Conservation (phyloP, 805 yeast species). For the Pichia gijzeniarum region DNA sequence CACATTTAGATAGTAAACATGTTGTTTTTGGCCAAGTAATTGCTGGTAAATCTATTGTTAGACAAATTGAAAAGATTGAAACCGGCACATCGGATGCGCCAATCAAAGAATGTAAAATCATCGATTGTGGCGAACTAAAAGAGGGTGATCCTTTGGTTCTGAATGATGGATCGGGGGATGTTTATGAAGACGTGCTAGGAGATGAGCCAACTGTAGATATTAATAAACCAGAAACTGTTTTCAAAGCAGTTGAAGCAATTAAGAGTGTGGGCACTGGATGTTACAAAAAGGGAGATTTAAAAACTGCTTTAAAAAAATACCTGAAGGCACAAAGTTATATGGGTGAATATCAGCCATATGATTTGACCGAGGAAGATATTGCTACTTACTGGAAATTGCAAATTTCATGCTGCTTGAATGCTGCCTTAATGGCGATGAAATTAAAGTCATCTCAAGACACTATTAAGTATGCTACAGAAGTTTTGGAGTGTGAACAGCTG, state of each 20-base stretch:
- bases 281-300: constrained; percentile 58
- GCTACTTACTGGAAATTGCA: constrained; percentile 47
- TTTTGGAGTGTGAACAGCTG: constrained; percentile 51
- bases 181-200: constrained; percentile 65
- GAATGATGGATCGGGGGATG: constrained; percentile 82
- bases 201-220: constrained; percentile 66
- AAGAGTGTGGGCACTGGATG: constrained; percentile 74
- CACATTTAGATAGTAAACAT: constrained; percentile 93
- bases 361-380: constrained; percentile 48
- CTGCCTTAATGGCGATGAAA: constrained; percentile 69
- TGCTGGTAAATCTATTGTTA: constrained; percentile 72
- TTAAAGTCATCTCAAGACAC: constrained; percentile 47
- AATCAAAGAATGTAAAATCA: constrained; percentile 56
- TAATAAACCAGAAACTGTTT: constrained; percentile 56
- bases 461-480: constrained; percentile 56
- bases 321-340: constrained; percentile 64
- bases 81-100: constrained; percentile 72
- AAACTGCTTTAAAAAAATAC: constrained; percentile 60
- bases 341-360: constrained; percentile 69
- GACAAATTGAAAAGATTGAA: constrained; percentile 65
- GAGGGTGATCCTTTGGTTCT: constrained; percentile 43
- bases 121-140: constrained; percentile 73
- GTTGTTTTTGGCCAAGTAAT: constrained; percentile 92
- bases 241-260: constrained; percentile 55
- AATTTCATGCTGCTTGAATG: constrained; percentile 61